Conservation (phyloP, 441 rosid genomes). For the Erodium trifolium region DNA sequence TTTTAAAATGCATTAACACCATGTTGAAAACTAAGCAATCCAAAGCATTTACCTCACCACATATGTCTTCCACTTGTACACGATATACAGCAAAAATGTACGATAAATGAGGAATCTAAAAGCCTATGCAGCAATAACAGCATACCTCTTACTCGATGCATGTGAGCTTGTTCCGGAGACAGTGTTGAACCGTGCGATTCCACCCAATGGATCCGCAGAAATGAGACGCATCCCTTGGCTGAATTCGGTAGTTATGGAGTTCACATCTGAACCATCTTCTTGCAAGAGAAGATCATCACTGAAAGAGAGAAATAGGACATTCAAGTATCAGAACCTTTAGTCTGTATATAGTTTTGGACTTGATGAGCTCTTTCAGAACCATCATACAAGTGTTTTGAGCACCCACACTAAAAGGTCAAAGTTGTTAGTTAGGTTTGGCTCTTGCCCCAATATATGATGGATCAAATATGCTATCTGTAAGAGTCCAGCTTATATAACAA, state of each 20-base stretch:
- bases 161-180: constrained; percentile 39
- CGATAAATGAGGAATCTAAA: neutral
- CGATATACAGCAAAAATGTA: too few relatives aligned
- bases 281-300: constrained; percentile 91
- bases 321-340: neutral
- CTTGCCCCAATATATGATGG: too few relatives aligned
- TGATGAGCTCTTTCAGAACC: neutral
- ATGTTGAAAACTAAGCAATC: too few relatives aligned
- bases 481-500: too few relatives aligned
- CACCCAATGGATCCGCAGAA: constrained; percentile 40
- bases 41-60: too few relatives aligned
- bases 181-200: constrained; percentile 35
- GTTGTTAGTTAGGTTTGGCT: neutral
- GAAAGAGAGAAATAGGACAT: constrained; percentile 23
- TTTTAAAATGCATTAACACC: too few relatives aligned
- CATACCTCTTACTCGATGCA: constrained; percentile 58
- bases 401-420: neutral
- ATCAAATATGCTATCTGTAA: too few relatives aligned
- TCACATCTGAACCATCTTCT: constrained; percentile 69
- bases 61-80: too few relatives aligned
- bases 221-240: constrained; percentile 67
- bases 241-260: constrained; percentile 49
- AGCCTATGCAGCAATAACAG: neutral
- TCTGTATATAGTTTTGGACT: neutral
- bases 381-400: neutral